Base-by-base conservation (phyloP, 139 green algal species). In the Microglena sp. region DNA sequence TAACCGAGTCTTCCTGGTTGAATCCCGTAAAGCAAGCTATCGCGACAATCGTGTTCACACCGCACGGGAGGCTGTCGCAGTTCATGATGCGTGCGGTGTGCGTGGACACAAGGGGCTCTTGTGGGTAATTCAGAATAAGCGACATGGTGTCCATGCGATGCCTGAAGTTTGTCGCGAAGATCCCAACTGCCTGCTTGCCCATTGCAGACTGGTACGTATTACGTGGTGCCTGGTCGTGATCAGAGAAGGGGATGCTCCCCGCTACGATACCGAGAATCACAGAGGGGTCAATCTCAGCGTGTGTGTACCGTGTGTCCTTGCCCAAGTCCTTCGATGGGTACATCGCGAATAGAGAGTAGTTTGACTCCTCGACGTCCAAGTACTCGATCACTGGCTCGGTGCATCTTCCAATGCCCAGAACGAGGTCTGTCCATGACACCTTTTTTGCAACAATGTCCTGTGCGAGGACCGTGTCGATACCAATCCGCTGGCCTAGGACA, bases 1-100 rank as follows among this genome's bases (percentile, higher is more conserved):
- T 85, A 26, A 88, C 53, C 33, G 68, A 79, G 69, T 90, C 83
- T 68, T 90, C 83, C 68, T 90, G 83, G 75, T 90, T 90, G 69
- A 79, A 90, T 1, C 82, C 82, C 4, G 72, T 77, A 70, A 84
- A 87, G 31, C 57, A 78, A 27, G 66, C 56, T 62, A 89, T 86
- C 6, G 76, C 81, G 30, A 89, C 81, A 21, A 87, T 73, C 45
- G 66, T 72, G 60, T 89, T 89, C 60, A 40, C 6, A 3, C 68
- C 68, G 24, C 21, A 33, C 2, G 68, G 60, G n/a, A 75, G 50
- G 18, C 55, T 21, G 43, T 60, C 21, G 26, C 32, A 35, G 27
- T 61, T 3, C 11, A 74, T 27, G 5, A 44, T n/a, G 2, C 2
- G 1, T 0, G 30, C n/a, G 3, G 8, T 45, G 27, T 15, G 50